phyloP scores from a whole-genome alignment of 345 rosid genomes.

The Boechera stricta region DNA sequence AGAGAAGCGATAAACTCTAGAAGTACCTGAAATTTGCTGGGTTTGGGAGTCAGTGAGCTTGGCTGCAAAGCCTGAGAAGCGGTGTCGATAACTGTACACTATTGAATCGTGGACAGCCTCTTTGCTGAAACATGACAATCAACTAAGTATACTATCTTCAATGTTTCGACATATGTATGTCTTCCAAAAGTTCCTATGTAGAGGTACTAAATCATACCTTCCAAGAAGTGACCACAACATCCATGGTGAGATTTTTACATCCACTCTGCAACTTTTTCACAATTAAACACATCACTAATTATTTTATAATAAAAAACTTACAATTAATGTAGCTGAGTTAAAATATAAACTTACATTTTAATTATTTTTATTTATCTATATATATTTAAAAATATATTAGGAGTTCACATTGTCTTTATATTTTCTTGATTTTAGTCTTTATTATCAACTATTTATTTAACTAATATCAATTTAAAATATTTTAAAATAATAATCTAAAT shows the following conservation, averaged over 20 bases:
- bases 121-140: conserved; percentile 46
- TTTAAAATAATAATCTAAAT: too few relatives aligned
- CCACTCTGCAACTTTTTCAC: too few relatives aligned
- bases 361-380: too few relatives aligned
- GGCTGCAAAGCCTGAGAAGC: conserved; percentile 76
- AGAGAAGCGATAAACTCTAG: not conserved
- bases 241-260: conserved; percentile 50
- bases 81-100: conserved; percentile 71
- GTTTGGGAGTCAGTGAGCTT: conserved; percentile 63
- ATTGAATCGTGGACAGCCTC: conserved; percentile 48
- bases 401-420: too few relatives aligned
- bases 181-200: not conserved
- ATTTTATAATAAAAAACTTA: too few relatives aligned
- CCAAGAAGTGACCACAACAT: conserved; percentile 59
- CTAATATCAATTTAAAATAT: too few relatives aligned
- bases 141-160: not conserved
- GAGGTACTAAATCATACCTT: conserved; percentile 43
- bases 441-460: too few relatives aligned
- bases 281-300: too few relatives aligned
- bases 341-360: too few relatives aligned
- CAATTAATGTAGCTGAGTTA: too few relatives aligned
- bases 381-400: too few relatives aligned
- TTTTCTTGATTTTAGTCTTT: too few relatives aligned
- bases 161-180: not conserved
- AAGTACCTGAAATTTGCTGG: conserved; percentile 52